These are phyloP conservation scores for Colletotrichum siamense DNA, from an alignment of 2,329 filamentous ascomycete genomes.

Conservation along the genomic window DNA sequence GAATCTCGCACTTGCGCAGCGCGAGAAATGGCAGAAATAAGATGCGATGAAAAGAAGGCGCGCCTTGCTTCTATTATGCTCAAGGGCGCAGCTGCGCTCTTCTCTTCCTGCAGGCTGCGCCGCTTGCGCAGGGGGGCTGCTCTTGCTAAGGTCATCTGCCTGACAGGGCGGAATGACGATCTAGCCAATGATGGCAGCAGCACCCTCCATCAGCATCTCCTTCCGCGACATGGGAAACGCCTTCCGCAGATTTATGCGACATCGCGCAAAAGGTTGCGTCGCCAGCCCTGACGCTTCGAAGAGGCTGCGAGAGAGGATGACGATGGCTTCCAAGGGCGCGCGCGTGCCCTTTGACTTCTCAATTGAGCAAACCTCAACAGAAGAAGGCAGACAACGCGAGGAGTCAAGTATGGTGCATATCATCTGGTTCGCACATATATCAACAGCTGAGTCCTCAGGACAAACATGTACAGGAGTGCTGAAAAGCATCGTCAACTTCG, in stretches of 20 bases:
- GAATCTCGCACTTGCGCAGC: background rate
- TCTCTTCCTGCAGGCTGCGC: constrained; percentile 6
- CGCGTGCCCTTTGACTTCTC: background rate
- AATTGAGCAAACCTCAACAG: background rate
- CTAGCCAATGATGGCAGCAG: background rate
- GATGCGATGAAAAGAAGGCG: background rate
- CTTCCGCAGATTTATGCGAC: background rate
- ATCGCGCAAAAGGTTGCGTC: background rate
- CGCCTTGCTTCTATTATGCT: background rate
- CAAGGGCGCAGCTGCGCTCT: constrained; percentile 15
- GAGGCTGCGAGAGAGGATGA: background rate
- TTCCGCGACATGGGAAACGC: background rate
- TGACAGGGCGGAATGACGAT: background rate
- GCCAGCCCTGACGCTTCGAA: background rate
- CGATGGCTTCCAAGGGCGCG: background rate
- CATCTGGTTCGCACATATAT: background rate
- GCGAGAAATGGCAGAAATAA: background rate
- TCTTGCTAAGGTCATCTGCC: background rate
- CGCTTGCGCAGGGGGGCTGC: background rate
- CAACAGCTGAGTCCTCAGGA: background rate
- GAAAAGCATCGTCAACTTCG: background rate
- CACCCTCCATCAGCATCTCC: background rate
- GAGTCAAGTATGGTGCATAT: background rate
- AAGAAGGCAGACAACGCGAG: background rate
- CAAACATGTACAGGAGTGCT: background rate